Percentiles rank a stretch among this genome's conserved stretches.
These are phyloP conservation scores for Moringa oleifera DNA, from an alignment of 345 rosid species.

Conservation along the genomic window DNA sequence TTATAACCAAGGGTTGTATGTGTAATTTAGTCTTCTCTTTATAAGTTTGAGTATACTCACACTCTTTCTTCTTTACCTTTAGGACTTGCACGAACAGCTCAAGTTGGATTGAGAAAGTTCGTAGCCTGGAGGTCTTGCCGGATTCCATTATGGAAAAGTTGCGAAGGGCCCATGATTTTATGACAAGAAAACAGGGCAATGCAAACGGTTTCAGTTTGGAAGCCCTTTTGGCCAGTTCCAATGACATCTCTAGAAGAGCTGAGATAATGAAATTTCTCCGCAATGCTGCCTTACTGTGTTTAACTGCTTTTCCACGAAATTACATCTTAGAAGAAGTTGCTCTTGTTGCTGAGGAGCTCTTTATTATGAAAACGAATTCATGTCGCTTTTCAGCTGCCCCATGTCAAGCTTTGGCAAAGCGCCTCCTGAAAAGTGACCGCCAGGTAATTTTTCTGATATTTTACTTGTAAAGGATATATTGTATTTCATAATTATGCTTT, in stretches of 20 bases:
- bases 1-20: no score
- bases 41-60: neutral
- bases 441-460: constrained; percentile 48
- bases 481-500: no score
- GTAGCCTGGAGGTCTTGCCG: constrained; percentile 58
- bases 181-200: constrained; percentile 26
- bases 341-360: constrained; percentile 85
- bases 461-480: constrained; percentile 10
- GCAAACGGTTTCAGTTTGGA: constrained; percentile 34
- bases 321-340: constrained; percentile 74
- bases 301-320: constrained; percentile 78
- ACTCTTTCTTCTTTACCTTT: constrained; percentile 4
- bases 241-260: constrained; percentile 41
- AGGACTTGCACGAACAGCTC: constrained; percentile 82
- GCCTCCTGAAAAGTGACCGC: constrained; percentile 84
- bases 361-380: constrained; percentile 49
- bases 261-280: constrained; percentile 80
- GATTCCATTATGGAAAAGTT: constrained; percentile 44
- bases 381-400: constrained; percentile 53
- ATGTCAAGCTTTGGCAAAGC: constrained; percentile 77
- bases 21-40: neutral
- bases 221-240: constrained; percentile 37
- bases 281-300: constrained; percentile 69
- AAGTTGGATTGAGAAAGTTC: constrained; percentile 69
- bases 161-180: constrained; percentile 37